Conservation (phyloP, 2,329 filamentous ascomycete genomes). For the Pseudopyricularia cyperi region DNA sequence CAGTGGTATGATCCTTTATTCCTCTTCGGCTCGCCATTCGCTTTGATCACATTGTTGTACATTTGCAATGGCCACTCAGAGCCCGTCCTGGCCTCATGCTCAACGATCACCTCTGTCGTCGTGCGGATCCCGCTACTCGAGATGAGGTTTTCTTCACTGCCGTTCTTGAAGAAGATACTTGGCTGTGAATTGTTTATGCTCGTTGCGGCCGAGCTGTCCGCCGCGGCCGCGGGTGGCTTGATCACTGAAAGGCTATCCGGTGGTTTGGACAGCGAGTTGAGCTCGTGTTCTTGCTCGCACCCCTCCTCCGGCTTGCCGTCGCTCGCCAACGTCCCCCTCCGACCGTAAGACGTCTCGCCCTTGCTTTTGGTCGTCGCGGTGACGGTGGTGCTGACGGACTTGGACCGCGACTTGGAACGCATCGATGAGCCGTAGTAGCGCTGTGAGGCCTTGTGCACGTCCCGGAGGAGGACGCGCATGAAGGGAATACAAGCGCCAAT, state of each 20-base stretch:
- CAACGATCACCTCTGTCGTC: background rate
- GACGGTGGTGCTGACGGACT: background rate
- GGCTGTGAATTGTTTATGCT: background rate
- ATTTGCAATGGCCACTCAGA: too few species aligned
- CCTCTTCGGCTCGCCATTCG: too few species aligned
- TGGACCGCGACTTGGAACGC: background rate
- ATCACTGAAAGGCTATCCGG: background rate
- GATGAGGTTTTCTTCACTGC: background rate
- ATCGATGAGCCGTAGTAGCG: background rate
- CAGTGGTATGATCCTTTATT: too few species aligned
- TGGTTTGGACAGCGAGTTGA: background rate
- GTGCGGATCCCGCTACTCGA: background rate
- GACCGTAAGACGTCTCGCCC: too few species aligned
- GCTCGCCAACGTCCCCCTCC: background rate
- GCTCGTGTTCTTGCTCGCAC: background rate
- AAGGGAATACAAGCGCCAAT: constrained; percentile 19
- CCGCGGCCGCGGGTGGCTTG: too few species aligned
- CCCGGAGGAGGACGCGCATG: constrained; percentile 14
- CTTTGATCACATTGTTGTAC: too few species aligned
- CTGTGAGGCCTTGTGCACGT: background rate
- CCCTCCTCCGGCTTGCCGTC: too few species aligned
- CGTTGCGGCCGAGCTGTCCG: too few species aligned
- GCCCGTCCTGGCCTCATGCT: too few species aligned
- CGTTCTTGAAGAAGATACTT: background rate
- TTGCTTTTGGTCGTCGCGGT: too few species aligned